phyloP scores from a whole-genome alignment of 805 yeast species.

The Phaffomyces antillensis region DNA sequence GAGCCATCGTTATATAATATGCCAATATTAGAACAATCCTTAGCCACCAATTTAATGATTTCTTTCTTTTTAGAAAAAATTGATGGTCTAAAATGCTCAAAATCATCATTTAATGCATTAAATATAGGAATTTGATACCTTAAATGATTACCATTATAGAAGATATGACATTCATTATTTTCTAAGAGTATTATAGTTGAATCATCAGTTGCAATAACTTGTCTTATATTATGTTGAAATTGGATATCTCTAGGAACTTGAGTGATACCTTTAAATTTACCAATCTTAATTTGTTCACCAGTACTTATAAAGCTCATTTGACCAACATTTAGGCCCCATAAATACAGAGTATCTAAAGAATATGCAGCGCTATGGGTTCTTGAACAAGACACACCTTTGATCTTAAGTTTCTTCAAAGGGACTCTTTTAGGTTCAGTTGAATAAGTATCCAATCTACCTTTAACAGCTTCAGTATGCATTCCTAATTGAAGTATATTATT shows the following conservation, averaged over 20 bases:
- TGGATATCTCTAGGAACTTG: conserved; percentile 35
- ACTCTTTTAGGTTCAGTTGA: conserved; percentile 23
- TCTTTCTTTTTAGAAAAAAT: conserved; percentile 34
- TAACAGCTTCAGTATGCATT: conserved; percentile 27
- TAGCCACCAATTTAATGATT: conserved; percentile 28
- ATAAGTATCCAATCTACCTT: conserved; percentile 21
- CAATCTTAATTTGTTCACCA: conserved; percentile 25
- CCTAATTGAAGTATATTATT: conserved; percentile 68
- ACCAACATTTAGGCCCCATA: conserved; percentile 81
- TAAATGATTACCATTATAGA: conserved; percentile 49
- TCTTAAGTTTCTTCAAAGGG: conserved; percentile 22
- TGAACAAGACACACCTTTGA: conserved; percentile 42
- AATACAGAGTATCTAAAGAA: conserved; percentile 35
- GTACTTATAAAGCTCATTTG: conserved; percentile 58
- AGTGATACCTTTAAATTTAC: conserved; percentile 29
- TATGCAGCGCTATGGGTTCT: conserved; percentile 62
- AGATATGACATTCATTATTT: conserved; percentile 55
- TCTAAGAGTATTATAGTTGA: conserved; percentile 60
- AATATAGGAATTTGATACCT: conserved; percentile 35
- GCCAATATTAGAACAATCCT: conserved; percentile 37
- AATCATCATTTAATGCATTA: conserved; percentile 31
- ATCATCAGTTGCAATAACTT: conserved; percentile 57
- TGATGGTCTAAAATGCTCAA: conserved; percentile 49
- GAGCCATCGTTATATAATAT: conserved; percentile 53
- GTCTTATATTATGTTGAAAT: conserved; percentile 36